Evolutionary conservation across 129 eudicot genomes (phyloP), one percentile per base, ranked within the genome.

Genomic region (Flaveria robusta): DNA sequence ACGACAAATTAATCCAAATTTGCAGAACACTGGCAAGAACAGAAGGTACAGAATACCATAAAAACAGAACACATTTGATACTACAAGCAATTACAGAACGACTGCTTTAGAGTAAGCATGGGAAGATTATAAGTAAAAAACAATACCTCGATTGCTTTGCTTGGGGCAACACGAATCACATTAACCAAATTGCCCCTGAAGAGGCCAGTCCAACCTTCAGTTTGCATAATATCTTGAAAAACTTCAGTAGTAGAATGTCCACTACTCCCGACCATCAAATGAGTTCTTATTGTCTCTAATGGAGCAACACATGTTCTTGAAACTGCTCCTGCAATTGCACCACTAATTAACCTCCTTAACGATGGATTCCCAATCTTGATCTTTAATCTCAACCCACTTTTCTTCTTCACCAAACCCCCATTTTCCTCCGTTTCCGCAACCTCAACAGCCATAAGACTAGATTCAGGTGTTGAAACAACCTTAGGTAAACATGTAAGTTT

Each of bases 221-320:
- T 83, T 39, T 87, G 86, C 92, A 92, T 92, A 46, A 92, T 89
- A 80, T 85, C 83, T 65, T 83, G 83, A 64, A 92, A 92, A 67
- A 92, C 97, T 80, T 92, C 97, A 4, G 76, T 67, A 14, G 79
- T 74, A 13, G 92, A 89, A 49, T 87, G 84, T 9, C 97, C 97
- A 49, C 89, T 76, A 77, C 89, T 92, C 67, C 97, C 97, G 1
- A 92, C 92, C 97, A 92, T 92, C 84, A 92, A 85, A 87, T 87
- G 97, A 13, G 97, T 92, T 82, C 97, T 85, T 43, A 92, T 85
- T 0, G 97, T 92, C 83, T 92, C 97, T 77, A 92, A 68, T 15
- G 97, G 97, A 68, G 97, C 96, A 63, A 92, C 97, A 7, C 85
- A 82, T n/a, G 97, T 92, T 67, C 97, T 82, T 4, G 97, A 92